A percentile compares a stretch with the other conserved stretches of the same genome.
Conservation (phyloP, 345 rosid species). For the Pelargonium nanum region DNA sequence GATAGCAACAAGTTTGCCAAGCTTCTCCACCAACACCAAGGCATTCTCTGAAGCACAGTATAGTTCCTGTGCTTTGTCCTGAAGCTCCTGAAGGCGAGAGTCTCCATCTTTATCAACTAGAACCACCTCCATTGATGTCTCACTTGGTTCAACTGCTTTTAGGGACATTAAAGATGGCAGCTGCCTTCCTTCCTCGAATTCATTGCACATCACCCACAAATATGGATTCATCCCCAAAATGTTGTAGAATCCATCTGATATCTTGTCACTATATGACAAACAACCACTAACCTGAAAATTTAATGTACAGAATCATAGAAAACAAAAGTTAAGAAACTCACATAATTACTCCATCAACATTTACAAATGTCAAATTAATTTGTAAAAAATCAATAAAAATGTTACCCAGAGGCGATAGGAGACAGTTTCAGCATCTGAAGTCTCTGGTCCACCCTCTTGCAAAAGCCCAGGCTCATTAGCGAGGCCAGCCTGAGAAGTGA, state of each 20-base stretch:
- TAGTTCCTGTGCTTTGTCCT: constrained; percentile 78
- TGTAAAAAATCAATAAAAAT: not conserved
- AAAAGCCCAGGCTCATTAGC: constrained; percentile 28
- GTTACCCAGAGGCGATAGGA: constrained; percentile 88
- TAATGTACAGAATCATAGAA: not conserved
- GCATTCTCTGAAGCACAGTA: constrained; percentile 62
- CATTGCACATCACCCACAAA: constrained; percentile 91
- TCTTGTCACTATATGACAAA: constrained; percentile 75
- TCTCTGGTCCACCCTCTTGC: constrained; percentile 22
- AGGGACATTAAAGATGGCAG: constrained; percentile 68
- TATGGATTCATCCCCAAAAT: constrained; percentile 89
- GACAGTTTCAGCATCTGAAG: constrained; percentile 41
- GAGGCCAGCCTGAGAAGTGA: constrained; percentile 54
- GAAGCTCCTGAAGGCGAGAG: constrained; percentile 65
- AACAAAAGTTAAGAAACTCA: not conserved
- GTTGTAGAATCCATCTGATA: constrained; percentile 85
- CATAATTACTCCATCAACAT: not conserved
- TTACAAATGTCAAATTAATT: not conserved
- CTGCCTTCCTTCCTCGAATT: constrained; percentile 46
- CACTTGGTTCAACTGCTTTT: constrained; percentile 51
- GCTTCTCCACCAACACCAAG: constrained; percentile 61
- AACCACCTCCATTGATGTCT: constrained; percentile 77
- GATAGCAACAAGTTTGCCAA: constrained; percentile 78
- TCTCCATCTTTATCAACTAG: constrained; percentile 66
- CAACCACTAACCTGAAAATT: constrained; percentile 69